Evolutionary conservation across 768 basidiomycete species (phyloP).

Genomic region (Tylopilus subfusipes): DNA sequence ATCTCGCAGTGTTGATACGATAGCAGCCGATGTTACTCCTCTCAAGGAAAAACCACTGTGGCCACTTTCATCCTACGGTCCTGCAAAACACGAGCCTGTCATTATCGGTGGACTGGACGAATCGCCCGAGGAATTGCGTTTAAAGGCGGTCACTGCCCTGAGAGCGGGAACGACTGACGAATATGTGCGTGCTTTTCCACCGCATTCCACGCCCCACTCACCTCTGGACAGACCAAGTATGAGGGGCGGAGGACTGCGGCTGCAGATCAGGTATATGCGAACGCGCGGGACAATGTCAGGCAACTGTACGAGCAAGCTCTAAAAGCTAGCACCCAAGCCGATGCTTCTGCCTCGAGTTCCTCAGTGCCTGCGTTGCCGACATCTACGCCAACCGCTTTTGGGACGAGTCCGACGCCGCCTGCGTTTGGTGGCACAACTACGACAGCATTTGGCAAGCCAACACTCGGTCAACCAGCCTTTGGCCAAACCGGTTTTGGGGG

Average conservation of each 20-base stretch:
- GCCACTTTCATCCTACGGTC: slow-evolving; percentile 76
- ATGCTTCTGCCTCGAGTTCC: slow-evolving; percentile 5
- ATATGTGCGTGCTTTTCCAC: slow-evolving; percentile 54
- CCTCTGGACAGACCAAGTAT: slow-evolving; percentile 44
- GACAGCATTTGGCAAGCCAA: slow-evolving; percentile 23
- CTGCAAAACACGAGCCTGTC: slow-evolving; percentile 69
- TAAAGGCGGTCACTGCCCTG: slow-evolving; percentile 56
- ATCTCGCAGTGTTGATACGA: slow-evolving; percentile 50
- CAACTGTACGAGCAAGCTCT: slow-evolving; percentile 53
- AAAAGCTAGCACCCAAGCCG: slow-evolving; percentile 36
- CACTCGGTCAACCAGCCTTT: slow-evolving; percentile 40
- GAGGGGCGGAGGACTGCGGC: slow-evolving; percentile 53
- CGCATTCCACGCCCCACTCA: background rate
- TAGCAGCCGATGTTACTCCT: slow-evolving; percentile 60
- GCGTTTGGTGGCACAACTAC: slow-evolving; percentile 33
- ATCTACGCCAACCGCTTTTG: slow-evolving; percentile 39
- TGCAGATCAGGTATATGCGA: slow-evolving; percentile 49
- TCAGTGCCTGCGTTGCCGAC: slow-evolving; percentile 23
- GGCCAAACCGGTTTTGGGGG: slow-evolving; percentile 34
- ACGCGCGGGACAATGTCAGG: slow-evolving; percentile 45
- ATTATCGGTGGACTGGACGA: slow-evolving; percentile 66
- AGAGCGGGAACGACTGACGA: slow-evolving; percentile 52
- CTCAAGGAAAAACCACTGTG: slow-evolving; percentile 68
- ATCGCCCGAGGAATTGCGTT: slow-evolving; percentile 74
- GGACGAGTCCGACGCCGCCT: slow-evolving; percentile 25